These are phyloP conservation scores for Colletotrichum liriopes DNA, from an alignment of 2,329 filamentous ascomycete genomes.

Conservation along the genomic window DNA sequence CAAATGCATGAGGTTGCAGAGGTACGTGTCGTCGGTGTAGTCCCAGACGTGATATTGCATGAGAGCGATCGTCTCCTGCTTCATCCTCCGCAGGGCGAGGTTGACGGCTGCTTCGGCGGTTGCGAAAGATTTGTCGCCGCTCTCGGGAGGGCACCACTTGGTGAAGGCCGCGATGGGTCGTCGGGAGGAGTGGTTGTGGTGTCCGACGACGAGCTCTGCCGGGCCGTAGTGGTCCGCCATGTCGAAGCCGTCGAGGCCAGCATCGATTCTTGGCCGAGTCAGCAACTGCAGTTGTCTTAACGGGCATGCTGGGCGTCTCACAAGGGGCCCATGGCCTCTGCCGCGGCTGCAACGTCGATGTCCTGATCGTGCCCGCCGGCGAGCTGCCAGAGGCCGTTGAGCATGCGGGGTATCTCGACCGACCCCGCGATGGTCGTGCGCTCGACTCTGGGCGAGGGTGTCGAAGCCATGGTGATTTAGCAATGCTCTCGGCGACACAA, in stretches of 20 bases:
- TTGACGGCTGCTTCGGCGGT: conserved; percentile 28
- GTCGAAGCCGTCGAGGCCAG: conserved; percentile 50
- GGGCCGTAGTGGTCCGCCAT: conserved; percentile 56
- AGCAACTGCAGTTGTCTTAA: neutral
- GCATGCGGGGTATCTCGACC: conserved; percentile 41
- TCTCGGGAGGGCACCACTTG: conserved; percentile 37
- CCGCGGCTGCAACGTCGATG: conserved; percentile 26
- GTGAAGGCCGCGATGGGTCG: conserved; percentile 25
- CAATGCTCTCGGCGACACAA: neutral
- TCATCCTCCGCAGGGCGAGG: conserved; percentile 14
- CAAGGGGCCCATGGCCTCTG: conserved; percentile 18
- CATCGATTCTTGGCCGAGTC: conserved; percentile 25
- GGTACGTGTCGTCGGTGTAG: conserved; percentile 33
- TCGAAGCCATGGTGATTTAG: neutral
- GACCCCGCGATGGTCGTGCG: conserved; percentile 34
- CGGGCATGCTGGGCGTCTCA: neutral
- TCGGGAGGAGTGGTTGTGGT: neutral
- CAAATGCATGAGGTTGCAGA: conserved; percentile 32
- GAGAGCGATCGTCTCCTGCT: conserved; percentile 14
- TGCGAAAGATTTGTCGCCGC: conserved; percentile 15
- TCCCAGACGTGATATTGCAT: conserved; percentile 38
- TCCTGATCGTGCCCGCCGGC: conserved; percentile 31
- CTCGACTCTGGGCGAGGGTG: conserved; percentile 6
- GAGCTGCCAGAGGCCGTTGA: conserved; percentile 39
- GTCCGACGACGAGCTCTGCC: conserved; percentile 32